phyloP scores from a whole-genome alignment of 345 rosid genomes.

The Draba incana region DNA sequence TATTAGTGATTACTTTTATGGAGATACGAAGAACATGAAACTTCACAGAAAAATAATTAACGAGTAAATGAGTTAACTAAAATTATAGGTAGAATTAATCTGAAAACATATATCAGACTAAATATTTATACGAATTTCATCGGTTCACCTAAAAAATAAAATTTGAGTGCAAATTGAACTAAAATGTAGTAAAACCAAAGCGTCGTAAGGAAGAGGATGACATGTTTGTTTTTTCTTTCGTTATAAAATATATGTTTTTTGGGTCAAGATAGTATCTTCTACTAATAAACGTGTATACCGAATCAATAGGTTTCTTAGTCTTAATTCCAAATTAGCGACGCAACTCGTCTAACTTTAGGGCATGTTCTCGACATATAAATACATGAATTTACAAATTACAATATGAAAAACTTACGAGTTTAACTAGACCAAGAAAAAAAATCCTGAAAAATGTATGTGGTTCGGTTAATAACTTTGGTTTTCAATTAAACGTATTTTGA shows the following conservation, averaged over 20 bases:
- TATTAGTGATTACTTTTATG: too few relatives aligned
- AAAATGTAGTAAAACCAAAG: too few relatives aligned
- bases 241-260: neutral
- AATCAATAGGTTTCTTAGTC: neutral
- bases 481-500: too few relatives aligned
- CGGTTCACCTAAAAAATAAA: too few relatives aligned
- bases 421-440: neutral
- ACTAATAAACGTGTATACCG: neutral
- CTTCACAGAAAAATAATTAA: too few relatives aligned
- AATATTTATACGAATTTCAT: too few relatives aligned
- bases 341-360: neutral
- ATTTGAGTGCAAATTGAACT: too few relatives aligned
- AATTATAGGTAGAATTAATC: too few relatives aligned
- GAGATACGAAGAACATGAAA: too few relatives aligned
- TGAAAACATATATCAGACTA: too few relatives aligned
- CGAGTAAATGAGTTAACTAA: too few relatives aligned
- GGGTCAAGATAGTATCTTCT: conserved; percentile 1
- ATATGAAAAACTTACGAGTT: conserved; percentile 2
- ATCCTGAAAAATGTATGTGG: neutral
- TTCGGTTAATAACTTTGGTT: conserved; percentile 17
- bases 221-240: neutral
- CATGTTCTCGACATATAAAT: conserved; percentile 13
- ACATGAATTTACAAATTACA: neutral
- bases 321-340: neutral
- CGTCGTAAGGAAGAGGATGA: neutral